phyloP scores from a whole-genome alignment of 2,329 filamentous ascomycete genomes.

The Daldinia sp. region DNA sequence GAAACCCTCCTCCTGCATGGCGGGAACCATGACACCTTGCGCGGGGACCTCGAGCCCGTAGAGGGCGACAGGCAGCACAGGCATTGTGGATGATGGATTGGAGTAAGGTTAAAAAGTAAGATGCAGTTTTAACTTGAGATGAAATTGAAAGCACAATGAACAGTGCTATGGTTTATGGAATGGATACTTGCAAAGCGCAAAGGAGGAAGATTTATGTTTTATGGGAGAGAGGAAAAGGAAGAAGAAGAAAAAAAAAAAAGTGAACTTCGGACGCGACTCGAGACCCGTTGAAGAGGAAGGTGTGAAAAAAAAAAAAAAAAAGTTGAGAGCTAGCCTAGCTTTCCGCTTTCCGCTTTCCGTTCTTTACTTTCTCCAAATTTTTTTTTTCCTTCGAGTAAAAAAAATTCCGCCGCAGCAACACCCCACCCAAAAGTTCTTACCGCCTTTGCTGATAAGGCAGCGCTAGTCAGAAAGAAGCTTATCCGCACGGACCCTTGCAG shows the following conservation, averaged over 20 bases:
- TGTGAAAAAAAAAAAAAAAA: constrained; percentile 39
- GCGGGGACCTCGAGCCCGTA: constrained; percentile 93
- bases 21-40: constrained; percentile 84
- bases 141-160: constrained; percentile 13
- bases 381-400: constrained; percentile 29
- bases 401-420: constrained; percentile 44
- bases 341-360: constrained; percentile 3
- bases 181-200: constrained; percentile 12
- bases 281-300: constrained; percentile 29
- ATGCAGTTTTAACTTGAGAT: constrained; percentile 14
- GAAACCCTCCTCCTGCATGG: constrained; percentile 73
- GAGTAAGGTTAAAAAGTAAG: constrained; percentile 27
- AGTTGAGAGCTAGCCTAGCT: constrained; percentile 29
- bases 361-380: constrained; percentile 33
- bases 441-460: constrained; percentile 38
- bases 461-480: constrained; percentile 33
- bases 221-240: constrained; percentile 11
- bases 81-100: constrained; percentile 58
- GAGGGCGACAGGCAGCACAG: constrained; percentile 77
- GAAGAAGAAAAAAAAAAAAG: constrained; percentile 13
- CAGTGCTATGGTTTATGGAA: constrained; percentile 15
- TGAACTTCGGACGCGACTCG: constrained; percentile 32
- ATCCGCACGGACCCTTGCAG: constrained; percentile 28
- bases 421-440: constrained; percentile 47
- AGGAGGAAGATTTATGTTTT: constrained; percentile 24